Evolutionary conservation across 2,329 filamentous ascomycete species (phyloP).

Genomic region (Mycosphaerella sp.): DNA sequence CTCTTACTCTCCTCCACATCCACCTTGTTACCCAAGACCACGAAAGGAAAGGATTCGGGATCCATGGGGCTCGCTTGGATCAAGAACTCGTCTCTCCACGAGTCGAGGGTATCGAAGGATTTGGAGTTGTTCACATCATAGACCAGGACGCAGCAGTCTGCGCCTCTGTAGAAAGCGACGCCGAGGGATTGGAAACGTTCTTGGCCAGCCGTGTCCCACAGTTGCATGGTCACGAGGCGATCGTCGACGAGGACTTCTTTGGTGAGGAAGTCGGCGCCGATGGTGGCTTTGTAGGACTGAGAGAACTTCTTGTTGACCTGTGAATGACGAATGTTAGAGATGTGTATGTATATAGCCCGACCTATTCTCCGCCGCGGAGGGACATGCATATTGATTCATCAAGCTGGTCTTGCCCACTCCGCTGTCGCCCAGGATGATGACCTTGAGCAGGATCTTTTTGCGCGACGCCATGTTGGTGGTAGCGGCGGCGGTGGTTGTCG

Average conservation of each 20-base stretch:
- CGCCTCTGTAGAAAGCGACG: conserved; percentile 94
- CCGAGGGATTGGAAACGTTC: conserved; percentile 96
- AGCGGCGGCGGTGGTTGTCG: not conserved
- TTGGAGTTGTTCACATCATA: conserved; percentile 99
- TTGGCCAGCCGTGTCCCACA: conserved; percentile 97
- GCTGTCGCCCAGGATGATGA: conserved; percentile 98
- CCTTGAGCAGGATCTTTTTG: conserved; percentile 38
- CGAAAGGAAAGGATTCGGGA: conserved; percentile 95
- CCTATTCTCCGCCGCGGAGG: not conserved
- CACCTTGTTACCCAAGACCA: conserved; percentile 98
- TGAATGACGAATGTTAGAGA: conserved; percentile 5
- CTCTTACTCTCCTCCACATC: conserved; percentile 97
- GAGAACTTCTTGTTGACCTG: conserved; percentile 99
- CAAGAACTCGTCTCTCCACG: conserved; percentile 96
- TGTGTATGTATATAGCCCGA: not conserved
- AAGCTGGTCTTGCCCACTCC: conserved; percentile 98
- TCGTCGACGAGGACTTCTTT: conserved; percentile 98
- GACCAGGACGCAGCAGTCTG: conserved; percentile 95
- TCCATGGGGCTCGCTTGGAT: conserved; percentile 96
- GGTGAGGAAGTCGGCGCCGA: conserved; percentile 96
- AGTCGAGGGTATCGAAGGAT: conserved; percentile 96
- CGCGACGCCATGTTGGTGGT: conserved; percentile 32
- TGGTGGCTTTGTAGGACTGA: conserved; percentile 98
- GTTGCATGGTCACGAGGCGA: conserved; percentile 97
- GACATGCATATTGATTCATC: conserved; percentile 99